Conservation (phyloP, 73 alveolate species). For the Paramecium biaurelia region DNA sequence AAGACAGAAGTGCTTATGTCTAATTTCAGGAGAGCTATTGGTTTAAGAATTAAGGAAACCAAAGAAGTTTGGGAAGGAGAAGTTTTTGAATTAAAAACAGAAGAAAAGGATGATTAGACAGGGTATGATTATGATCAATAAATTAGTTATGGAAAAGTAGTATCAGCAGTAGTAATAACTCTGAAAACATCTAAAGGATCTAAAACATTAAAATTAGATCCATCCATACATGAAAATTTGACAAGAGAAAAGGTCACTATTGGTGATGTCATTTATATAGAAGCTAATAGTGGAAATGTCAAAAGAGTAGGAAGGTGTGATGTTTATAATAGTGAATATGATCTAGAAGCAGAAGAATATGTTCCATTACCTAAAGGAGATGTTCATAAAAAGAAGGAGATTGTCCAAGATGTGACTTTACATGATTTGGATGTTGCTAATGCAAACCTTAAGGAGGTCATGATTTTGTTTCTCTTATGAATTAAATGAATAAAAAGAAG, state of each 20-base stretch:
- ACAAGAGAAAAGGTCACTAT: conserved; percentile 98
- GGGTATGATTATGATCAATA: conserved; percentile 47
- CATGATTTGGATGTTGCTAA: conserved; percentile 99
- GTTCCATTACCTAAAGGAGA: conserved; percentile 99
- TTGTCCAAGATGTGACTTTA: conserved; percentile 98
- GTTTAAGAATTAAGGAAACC: conserved; percentile 97
- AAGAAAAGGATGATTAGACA: conserved; percentile 95
- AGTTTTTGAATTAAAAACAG: conserved; percentile 99
- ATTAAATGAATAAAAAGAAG: conserved; percentile 96
- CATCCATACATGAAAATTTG: conserved; percentile 97
- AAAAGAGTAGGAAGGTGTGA: conserved; percentile 99
- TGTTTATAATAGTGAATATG: conserved; percentile 98
- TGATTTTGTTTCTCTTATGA: conserved; percentile 98
- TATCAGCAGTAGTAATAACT: conserved; percentile 86
- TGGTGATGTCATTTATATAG: conserved; percentile 99
- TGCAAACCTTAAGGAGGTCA: conserved; percentile 99
- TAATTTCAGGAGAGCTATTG: conserved; percentile 99
- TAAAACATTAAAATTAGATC: conserved; percentile 97
- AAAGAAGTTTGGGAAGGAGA: conserved; percentile 99
- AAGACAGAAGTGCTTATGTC: conserved; percentile 99
- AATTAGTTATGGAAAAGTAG: conserved; percentile 85
- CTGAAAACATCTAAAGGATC: conserved; percentile 97
- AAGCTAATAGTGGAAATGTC: conserved; percentile 99
- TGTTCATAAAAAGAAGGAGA: conserved; percentile 99
- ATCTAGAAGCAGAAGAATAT: conserved; percentile 99